These are phyloP conservation scores for Xylaria venustula DNA, from an alignment of 495 filamentous ascomycete genomes.

Conservation along the genomic window DNA sequence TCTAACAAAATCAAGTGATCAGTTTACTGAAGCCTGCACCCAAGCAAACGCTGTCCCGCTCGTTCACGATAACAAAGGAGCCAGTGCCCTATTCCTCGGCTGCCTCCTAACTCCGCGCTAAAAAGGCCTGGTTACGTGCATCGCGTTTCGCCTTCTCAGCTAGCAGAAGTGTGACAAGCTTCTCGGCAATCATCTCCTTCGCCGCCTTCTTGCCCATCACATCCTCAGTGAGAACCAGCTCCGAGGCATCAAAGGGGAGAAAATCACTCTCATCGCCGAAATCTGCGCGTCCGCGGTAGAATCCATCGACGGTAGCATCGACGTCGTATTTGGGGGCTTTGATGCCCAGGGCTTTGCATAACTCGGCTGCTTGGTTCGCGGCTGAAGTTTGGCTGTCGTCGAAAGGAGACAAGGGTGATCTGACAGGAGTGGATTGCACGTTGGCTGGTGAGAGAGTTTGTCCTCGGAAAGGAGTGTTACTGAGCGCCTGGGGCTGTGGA, in stretches of 20 bases:
- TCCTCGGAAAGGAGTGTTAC: too few species aligned
- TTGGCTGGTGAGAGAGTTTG: neutral
- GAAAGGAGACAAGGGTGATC: neutral
- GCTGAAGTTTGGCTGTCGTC: constrained; percentile 15
- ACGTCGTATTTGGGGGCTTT: constrained; percentile 17
- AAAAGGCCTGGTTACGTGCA: neutral
- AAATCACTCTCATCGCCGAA: constrained; percentile 17
- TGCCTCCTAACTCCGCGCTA: neutral
- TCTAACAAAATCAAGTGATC: neutral
- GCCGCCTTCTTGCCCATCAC: constrained; percentile 25
- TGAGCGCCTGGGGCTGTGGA: neutral
- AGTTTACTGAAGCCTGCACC: neutral
- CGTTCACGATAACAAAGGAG: neutral
- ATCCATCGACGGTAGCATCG: neutral
- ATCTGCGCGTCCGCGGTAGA: constrained; percentile 20
- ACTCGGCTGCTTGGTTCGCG: constrained; percentile 9
- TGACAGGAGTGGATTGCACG: neutral
- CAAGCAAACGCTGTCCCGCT: constrained; percentile 1
- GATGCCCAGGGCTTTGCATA: constrained; percentile 23
- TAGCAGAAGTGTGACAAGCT: constrained; percentile 21
- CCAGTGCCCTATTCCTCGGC: neutral
- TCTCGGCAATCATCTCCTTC: constrained; percentile 33
- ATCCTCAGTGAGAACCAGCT: constrained; percentile 16
- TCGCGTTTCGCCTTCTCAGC: constrained; percentile 15
- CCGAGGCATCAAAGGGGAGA: constrained; percentile 20